Conservation (phyloP, 768 basidiomycete genomes). For the Fomitopsis pulvina region DNA sequence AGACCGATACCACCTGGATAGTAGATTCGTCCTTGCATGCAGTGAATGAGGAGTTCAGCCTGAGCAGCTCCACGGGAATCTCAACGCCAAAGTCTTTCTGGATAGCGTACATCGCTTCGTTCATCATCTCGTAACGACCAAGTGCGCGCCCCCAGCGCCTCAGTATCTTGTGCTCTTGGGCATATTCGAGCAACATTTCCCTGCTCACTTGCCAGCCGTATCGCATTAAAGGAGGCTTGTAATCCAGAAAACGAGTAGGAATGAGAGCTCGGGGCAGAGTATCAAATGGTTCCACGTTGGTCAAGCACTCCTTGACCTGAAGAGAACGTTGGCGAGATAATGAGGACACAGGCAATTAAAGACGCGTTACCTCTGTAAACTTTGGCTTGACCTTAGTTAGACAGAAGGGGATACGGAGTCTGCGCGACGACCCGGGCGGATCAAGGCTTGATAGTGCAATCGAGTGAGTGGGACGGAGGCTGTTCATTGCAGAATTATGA, state of each 20-base stretch:
- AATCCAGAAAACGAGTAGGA: neutral
- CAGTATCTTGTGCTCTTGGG: neutral
- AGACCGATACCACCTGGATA: neutral
- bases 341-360: neutral
- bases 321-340: too few relatives aligned
- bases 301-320: neutral
- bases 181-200: neutral
- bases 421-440: neutral
- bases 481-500: too few relatives aligned
- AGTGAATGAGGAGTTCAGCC: neutral
- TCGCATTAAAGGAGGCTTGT: neutral
- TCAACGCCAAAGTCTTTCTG: neutral
- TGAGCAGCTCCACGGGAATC: neutral
- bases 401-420: neutral
- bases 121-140: neutral
- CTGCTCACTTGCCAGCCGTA: neutral
- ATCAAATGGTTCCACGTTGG: neutral
- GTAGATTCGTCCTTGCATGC: neutral
- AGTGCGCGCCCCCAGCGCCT: neutral
- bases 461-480: too few relatives aligned
- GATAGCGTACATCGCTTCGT: neutral
- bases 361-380: neutral
- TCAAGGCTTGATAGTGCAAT: neutral
- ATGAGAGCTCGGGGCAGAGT: neutral
- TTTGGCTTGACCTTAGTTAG: neutral